Base-by-base conservation (phyloP, 2,329 filamentous ascomycete genomes). In the Fonsecaea multimorphosa region DNA sequence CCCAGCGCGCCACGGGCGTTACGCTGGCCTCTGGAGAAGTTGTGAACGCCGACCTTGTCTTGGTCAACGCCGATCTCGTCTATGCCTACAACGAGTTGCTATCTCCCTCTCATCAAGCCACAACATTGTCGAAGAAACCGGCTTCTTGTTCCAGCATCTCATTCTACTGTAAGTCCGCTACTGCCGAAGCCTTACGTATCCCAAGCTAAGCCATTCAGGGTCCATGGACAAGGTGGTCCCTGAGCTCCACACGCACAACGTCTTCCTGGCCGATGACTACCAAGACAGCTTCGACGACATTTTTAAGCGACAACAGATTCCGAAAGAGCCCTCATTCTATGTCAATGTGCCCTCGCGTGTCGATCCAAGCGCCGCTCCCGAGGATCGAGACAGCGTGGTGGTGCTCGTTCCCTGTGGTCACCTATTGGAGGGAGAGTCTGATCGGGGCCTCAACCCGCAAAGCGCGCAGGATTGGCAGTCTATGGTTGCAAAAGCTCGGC, bases 191-290 rank as follows among this genome's bases (percentile, higher is more conserved):
- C 40, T 38, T 32, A 12, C 46, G 7, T 3, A 32, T 31, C 14
- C 52, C 3, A 44, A 6, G 89, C 52, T 54, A 65, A 62, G 16
- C 27, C 16, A 4, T 29, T 14, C 34, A 67, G 68, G 68, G 89
- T 85, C 86, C 2, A 81, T 91, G 22, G 81, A 86, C 65, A 79
- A 81, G 58, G 81, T 83, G 58, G 78, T 92, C 1, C 85, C 86
- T 0, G 84, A 90, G 75, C 83, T 93, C 1, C 80, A 83, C 19
- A 85, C 87, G 0, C 90, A 93, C 78, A 93, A 92, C 75, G 91
- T 92, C 72, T 93, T 93, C 79, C 84, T 92, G 6, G 89, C 90
- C 1, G 87, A 91, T 71, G 83, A 89, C 69, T 93, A 91, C 75
- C 82, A 82, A 58, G 87, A 90, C 71, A 88, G 85, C n/a, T 92